These are phyloP conservation scores for Kondoa malvinella DNA, from an alignment of 768 basidiomycete genomes.

Conservation along the genomic window DNA sequence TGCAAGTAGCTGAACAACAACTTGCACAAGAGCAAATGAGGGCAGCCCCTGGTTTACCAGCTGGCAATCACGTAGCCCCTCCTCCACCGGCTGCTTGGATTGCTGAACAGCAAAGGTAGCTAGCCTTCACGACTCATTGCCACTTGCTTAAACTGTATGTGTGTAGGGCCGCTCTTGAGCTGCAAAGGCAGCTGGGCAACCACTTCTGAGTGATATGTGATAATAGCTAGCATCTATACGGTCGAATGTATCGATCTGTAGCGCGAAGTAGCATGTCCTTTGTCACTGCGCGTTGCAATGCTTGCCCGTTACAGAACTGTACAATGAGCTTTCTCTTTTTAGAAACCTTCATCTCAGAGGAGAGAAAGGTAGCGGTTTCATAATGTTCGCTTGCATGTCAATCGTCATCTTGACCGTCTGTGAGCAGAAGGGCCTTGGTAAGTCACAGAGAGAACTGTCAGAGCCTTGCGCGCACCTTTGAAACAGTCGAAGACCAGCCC, in stretches of 20 bases:
- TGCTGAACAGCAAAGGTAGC: too few relatives aligned
- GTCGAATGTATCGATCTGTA: background rate
- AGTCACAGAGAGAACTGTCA: too few relatives aligned
- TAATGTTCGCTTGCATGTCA: constrained; percentile 70
- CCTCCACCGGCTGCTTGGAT: too few relatives aligned
- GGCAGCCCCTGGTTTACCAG: too few relatives aligned
- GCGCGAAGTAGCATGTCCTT: background rate
- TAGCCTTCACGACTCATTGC: too few relatives aligned
- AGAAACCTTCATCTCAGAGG: constrained; percentile 38
- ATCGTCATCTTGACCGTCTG: constrained; percentile 78
- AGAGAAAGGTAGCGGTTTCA: constrained; percentile 62
- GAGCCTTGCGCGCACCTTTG: constrained; percentile 21
- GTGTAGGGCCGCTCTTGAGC: background rate
- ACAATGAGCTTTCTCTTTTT: background rate
- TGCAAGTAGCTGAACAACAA: too few relatives aligned
- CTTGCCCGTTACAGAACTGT: too few relatives aligned
- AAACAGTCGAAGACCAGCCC: constrained; percentile 46
- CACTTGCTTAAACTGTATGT: background rate
- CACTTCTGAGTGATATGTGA: background rate
- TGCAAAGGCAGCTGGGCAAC: background rate
- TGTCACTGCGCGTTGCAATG: background rate
- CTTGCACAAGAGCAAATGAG: too few relatives aligned
- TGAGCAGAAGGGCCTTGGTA: too few relatives aligned
- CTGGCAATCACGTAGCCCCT: too few relatives aligned
- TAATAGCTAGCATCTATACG: too few relatives aligned